Evolutionary conservation across 768 basidiomycete species (phyloP).

Genomic region (Suillus americanus): DNA sequence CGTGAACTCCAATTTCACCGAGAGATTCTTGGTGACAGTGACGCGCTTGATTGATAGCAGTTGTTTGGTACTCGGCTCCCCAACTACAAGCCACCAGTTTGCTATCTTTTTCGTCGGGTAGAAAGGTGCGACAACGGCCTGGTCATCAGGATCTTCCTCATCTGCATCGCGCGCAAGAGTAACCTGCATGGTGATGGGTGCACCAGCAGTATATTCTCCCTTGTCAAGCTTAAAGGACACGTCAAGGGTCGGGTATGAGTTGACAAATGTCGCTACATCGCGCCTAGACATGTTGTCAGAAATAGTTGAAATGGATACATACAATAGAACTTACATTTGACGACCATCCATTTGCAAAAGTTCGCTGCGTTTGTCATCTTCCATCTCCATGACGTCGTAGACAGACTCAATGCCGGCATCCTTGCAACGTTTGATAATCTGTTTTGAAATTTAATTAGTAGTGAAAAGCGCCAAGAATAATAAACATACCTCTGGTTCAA

Average conservation of each 20-base stretch:
- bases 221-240: conserved; percentile 84
- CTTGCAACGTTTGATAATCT: conserved; percentile 86
- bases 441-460: neutral
- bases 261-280: conserved; percentile 93
- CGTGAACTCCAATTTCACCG: conserved; percentile 86
- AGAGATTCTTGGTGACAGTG: conserved; percentile 71
- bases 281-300: conserved; percentile 52
- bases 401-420: conserved; percentile 82
- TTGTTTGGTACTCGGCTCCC: conserved; percentile 77
- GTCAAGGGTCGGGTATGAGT: conserved; percentile 96
- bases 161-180: conserved; percentile 80
- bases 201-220: conserved; percentile 82
- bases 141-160: conserved; percentile 71
- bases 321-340: conserved; percentile 68
- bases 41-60: conserved; percentile 85
- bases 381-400: conserved; percentile 98
- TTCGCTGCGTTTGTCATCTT: conserved; percentile 82
- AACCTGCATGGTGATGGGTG: conserved; percentile 81
- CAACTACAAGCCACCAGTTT: conserved; percentile 97
- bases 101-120: conserved; percentile 89
- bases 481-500: conserved; percentile 74
- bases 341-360: conserved; percentile 81
- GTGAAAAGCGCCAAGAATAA: neutral
- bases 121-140: conserved; percentile 88
- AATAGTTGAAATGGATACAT: neutral